A percentile compares a stretch with the other conserved stretches of the same genome.
phyloP scores from a whole-genome alignment of 345 rosid genomes.

The Turnera subulata region DNA sequence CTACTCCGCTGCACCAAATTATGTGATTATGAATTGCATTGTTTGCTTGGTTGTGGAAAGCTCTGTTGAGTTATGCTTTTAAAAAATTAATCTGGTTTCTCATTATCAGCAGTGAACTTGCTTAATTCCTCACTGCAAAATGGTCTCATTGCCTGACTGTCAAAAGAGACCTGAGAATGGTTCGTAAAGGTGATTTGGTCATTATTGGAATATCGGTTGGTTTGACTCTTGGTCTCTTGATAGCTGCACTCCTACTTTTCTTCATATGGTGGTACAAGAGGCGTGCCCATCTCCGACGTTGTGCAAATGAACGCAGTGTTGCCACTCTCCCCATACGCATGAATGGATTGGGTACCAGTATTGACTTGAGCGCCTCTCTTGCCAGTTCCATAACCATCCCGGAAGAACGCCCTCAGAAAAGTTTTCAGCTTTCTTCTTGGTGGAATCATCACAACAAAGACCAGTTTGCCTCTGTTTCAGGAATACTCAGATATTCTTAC shows the following conservation, averaged over 20 bases:
- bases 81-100: neutral
- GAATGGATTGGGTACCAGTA: slow-evolving; percentile 64
- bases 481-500: slow-evolving; percentile 74
- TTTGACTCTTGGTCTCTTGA: slow-evolving; percentile 66
- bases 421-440: slow-evolving; percentile 41
- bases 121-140: slow-evolving; percentile 35
- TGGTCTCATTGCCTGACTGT: slow-evolving; percentile 35
- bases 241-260: slow-evolving; percentile 60
- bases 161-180: slow-evolving; percentile 52
- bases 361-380: slow-evolving; percentile 62
- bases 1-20: neutral
- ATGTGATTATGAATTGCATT: neutral
- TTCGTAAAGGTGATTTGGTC: slow-evolving; percentile 41
- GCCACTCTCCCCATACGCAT: slow-evolving; percentile 61
- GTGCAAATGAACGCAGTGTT: slow-evolving; percentile 53
- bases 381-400: slow-evolving; percentile 33
- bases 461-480: slow-evolving; percentile 60
- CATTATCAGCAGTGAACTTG: slow-evolving; percentile 25
- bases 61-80: neutral
- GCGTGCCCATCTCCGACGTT: slow-evolving; percentile 41
- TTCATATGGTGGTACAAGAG: slow-evolving; percentile 60
- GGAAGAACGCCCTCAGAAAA: slow-evolving; percentile 35
- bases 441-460: slow-evolving; percentile 65
- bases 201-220: slow-evolving; percentile 66
- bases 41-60: neutral